Evolutionary conservation across 2,329 filamentous ascomycete genomes (phyloP).

Genomic region (Cladosporium sp.): DNA sequence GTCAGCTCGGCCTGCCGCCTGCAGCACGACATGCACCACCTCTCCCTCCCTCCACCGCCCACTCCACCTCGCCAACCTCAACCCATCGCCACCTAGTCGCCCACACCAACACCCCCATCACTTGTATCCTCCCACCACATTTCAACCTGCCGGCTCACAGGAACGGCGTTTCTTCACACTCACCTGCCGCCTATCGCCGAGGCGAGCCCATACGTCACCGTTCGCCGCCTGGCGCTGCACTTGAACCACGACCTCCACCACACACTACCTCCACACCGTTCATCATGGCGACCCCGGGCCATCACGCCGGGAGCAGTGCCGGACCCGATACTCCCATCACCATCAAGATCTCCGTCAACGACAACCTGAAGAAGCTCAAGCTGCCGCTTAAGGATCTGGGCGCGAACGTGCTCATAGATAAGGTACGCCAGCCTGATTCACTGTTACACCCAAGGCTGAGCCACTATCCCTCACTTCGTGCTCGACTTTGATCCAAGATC

Average conservation of each 20-base stretch:
- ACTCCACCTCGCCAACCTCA: neutral
- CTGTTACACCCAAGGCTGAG: constrained; percentile 1
- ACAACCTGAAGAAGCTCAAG: constrained; percentile 75
- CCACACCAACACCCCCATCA: neutral
- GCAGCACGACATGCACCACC: neutral
- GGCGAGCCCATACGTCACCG: constrained; percentile 2
- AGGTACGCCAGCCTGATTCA: constrained; percentile 56
- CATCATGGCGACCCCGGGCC: constrained; percentile 32
- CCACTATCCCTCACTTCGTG: constrained; percentile 12
- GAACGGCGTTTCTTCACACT: neutral
- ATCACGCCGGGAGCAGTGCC: constrained; percentile 24
- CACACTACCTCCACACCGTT: neutral
- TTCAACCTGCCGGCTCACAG: constrained; percentile 2
- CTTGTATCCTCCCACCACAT: neutral
- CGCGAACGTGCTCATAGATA: constrained; percentile 66
- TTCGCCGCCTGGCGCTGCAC: neutral
- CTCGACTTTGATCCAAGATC: neutral
- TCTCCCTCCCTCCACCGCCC: neutral
- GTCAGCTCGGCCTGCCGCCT: neutral
- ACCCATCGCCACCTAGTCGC: neutral
- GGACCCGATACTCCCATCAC: constrained; percentile 69
- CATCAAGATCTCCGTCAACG: constrained; percentile 76
- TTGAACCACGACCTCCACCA: neutral
- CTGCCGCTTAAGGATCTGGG: constrained; percentile 79
- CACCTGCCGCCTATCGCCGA: neutral